Conservation (phyloP, 2,329 filamentous ascomycete genomes). For the Ceratocystis diversiconidia region DNA sequence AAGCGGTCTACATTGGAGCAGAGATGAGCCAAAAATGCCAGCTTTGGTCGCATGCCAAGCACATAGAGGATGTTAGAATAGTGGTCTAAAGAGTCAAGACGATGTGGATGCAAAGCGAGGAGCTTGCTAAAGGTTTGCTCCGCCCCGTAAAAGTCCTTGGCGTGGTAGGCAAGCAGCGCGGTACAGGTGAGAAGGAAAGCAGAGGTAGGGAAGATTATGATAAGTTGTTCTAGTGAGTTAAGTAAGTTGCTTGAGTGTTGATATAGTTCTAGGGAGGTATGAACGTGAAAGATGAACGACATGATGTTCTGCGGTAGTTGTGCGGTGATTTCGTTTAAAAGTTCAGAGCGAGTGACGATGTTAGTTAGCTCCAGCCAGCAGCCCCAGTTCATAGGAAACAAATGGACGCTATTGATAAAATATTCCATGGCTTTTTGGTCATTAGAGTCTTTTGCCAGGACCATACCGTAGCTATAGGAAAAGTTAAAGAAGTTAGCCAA, state of each 20-base stretch:
- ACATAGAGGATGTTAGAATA: constrained; percentile 98
- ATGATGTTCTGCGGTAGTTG: constrained; percentile 80
- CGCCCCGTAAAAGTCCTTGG: constrained; percentile 59
- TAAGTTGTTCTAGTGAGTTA: constrained; percentile 59
- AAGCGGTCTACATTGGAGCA: constrained; percentile 91
- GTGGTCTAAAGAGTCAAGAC: constrained; percentile 82
- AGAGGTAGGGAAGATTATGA: constrained; percentile 72
- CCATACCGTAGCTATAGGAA: constrained; percentile 57
- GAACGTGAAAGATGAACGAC: constrained; percentile 84
- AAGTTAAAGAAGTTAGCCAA: not conserved
- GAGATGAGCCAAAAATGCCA: constrained; percentile 83
- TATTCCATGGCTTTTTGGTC: constrained; percentile 72
- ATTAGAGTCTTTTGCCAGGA: constrained; percentile 81
- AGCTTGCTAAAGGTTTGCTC: constrained; percentile 62
- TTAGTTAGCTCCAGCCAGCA: constrained; percentile 88
- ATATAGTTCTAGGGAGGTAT: constrained; percentile 83
- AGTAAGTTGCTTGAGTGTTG: constrained; percentile 66
- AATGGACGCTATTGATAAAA: constrained; percentile 74
- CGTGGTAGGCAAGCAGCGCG: constrained; percentile 78
- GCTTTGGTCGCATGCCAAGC: constrained; percentile 70
- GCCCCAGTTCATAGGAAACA: constrained; percentile 93
- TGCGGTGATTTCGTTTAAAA: constrained; percentile 59
- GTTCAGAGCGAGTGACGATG: constrained; percentile 64
- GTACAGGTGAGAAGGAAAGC: constrained; percentile 84
- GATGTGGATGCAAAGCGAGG: constrained; percentile 56